phyloP scores from a whole-genome alignment of 768 basidiomycete genomes.

The Hericium rajendrae region DNA sequence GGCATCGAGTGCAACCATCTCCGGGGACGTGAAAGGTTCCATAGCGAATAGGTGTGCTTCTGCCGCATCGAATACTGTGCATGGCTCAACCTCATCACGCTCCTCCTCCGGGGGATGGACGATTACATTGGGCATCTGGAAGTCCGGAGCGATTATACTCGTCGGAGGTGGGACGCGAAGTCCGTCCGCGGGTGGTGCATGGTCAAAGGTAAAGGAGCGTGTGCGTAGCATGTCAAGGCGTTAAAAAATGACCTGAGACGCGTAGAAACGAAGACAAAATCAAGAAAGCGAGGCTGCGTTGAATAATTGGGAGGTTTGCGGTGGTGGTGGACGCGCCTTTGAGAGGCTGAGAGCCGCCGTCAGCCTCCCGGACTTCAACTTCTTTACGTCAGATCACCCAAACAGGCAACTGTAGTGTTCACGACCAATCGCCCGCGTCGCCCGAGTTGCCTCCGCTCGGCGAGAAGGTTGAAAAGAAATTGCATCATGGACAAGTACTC shows the following conservation, averaged over 20 bases:
- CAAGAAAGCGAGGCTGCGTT: not conserved
- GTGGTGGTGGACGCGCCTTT: not conserved
- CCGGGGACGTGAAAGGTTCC: slow-evolving; percentile 17
- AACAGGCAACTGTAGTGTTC: no score
- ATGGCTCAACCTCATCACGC: slow-evolving; percentile 24
- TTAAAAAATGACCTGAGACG: not conserved
- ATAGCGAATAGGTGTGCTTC: slow-evolving; percentile 10
- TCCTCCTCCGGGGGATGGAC: slow-evolving; percentile 30
- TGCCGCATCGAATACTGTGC: slow-evolving; percentile 24
- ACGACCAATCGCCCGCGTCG: no score
- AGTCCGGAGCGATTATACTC: slow-evolving; percentile 16
- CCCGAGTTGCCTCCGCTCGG: no score
- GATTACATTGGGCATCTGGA: slow-evolving; percentile 25
- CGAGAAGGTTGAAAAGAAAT: no score
- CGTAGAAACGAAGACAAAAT: not conserved
- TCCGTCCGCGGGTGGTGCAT: slow-evolving; percentile 3
- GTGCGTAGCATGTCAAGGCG: slow-evolving; percentile 17
- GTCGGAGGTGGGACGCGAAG: slow-evolving; percentile 19
- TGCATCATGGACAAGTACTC: no score
- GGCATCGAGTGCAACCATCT: slow-evolving; percentile 22
- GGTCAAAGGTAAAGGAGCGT: slow-evolving; percentile 16
- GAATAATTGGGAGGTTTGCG: not conserved
- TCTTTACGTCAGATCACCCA: not conserved
- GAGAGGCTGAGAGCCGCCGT: not conserved
- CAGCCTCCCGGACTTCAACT: not conserved